phyloP scores from a whole-genome alignment of 2,329 filamentous ascomycete genomes.

The Talaromyces albobiverticillius region DNA sequence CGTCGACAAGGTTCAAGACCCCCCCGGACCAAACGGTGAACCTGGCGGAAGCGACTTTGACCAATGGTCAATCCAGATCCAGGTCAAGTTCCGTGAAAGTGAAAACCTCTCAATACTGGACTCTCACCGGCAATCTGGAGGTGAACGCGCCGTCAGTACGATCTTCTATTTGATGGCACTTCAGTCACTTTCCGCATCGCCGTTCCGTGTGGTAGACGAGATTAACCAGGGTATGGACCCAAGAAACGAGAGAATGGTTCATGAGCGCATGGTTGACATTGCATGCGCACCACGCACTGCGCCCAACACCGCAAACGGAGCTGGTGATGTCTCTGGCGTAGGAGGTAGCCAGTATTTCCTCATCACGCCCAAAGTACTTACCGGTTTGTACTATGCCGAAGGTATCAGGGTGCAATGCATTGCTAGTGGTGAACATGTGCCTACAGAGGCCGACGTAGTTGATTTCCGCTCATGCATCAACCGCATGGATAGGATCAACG shows the following conservation, averaged over 20 bases:
- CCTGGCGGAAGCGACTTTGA: constrained; percentile 71
- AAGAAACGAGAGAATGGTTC: constrained; percentile 95
- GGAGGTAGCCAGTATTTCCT: constrained; percentile 80
- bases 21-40: constrained; percentile 29
- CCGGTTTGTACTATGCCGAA: constrained; percentile 76
- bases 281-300: constrained; percentile 57
- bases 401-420: constrained; percentile 95
- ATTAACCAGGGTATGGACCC: constrained; percentile 99
- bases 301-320: constrained; percentile 53
- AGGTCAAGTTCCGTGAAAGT: constrained; percentile 87
- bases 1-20: constrained; percentile 66
- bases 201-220: constrained; percentile 97
- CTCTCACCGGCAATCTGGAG: constrained; percentile 90
- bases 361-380: constrained; percentile 93
- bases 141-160: constrained; percentile 92
- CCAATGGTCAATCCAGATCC: constrained; percentile 88
- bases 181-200: constrained; percentile 86
- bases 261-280: constrained; percentile 97
- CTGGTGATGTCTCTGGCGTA: constrained; percentile 26
- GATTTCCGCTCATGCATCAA: constrained; percentile 39
- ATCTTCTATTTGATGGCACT: constrained; percentile 99
- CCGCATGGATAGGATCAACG: constrained; percentile 30
- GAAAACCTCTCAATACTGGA: constrained; percentile 83
- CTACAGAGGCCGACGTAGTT: constrained; percentile 34
- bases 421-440: constrained; percentile 72